Percentiles rank a stretch among this genome's conserved stretches.
These are phyloP conservation scores for Arachnomyces sp. DNA, from an alignment of 2,329 filamentous ascomycete genomes.

Conservation along the genomic window DNA sequence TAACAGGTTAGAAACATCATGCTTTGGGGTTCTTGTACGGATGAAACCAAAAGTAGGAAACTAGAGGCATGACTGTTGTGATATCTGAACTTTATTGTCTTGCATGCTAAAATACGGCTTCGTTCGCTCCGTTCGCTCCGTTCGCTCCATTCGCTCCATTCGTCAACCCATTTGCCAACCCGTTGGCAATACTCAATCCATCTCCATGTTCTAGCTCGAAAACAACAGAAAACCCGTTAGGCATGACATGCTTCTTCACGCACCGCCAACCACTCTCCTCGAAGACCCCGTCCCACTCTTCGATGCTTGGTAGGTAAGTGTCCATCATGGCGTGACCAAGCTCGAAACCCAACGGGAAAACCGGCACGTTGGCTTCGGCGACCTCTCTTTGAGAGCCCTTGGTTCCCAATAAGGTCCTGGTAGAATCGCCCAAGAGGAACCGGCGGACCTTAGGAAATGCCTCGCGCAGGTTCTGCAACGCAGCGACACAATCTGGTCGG, in stretches of 20 bases:
- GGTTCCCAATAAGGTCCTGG: not conserved
- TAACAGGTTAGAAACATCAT: too few species aligned
- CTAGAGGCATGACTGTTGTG: too few species aligned
- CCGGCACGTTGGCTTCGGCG: constrained; percentile 1
- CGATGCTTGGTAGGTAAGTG: not conserved
- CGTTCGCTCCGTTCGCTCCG: too few species aligned
- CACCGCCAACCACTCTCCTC: constrained; percentile 3
- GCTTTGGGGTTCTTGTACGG: too few species aligned
- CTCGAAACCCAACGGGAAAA: constrained; percentile 4
- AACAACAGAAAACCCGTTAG: not conserved
- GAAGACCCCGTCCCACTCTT: constrained; percentile 4
- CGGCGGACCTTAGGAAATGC: constrained; percentile 4
- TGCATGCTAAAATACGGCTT: too few species aligned
- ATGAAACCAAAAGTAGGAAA: too few species aligned
- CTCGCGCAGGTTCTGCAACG: constrained; percentile 1
- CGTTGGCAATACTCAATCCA: not conserved
- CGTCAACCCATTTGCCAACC: too few species aligned
- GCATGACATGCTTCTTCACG: constrained; percentile 2
- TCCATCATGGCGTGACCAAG: constrained; percentile 3
- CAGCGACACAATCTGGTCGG: not conserved
- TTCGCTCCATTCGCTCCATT: too few species aligned
- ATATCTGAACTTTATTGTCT: too few species aligned
- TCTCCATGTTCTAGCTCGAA: constrained; percentile 8
- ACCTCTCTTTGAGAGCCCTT: not conserved
- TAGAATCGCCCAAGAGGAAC: constrained; percentile 3